phyloP scores from a whole-genome alignment of 495 filamentous ascomycete genomes.

The Sordaria brevicollis region DNA sequence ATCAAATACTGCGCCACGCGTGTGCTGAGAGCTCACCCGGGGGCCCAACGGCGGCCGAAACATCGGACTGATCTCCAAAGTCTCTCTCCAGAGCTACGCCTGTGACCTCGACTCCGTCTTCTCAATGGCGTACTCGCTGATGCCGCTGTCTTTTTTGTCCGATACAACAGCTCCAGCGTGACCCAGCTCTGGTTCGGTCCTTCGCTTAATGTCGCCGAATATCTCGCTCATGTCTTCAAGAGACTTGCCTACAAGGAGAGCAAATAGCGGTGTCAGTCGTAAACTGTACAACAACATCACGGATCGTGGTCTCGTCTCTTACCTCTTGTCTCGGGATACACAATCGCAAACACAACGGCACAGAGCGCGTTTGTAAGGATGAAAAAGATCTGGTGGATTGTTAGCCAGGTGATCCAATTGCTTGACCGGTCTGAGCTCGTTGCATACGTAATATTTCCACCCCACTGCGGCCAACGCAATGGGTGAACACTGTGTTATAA shows the following conservation, averaged over 20 bases:
- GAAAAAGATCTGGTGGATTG: conserved; percentile 32
- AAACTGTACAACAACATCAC: not conserved
- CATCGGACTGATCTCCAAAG: no score
- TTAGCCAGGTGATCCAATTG: not conserved
- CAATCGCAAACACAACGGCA: conserved; percentile 31
- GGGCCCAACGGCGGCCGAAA: not conserved
- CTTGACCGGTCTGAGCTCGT: not conserved
- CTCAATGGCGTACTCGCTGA: not conserved
- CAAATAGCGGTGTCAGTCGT: not conserved
- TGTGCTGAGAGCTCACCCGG: not conserved
- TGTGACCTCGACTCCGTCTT: not conserved
- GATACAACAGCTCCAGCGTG: not conserved
- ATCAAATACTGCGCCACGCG: not conserved
- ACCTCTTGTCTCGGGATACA: conserved; percentile 45
- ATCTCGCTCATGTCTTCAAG: conserved; percentile 45
- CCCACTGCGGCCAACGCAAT: conserved; percentile 39
- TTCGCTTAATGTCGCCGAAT: conserved; percentile 21
- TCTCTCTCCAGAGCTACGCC: no score
- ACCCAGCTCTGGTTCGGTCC: not conserved
- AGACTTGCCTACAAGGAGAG: conserved; percentile 21
- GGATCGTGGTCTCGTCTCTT: not conserved
- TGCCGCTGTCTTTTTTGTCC: not conserved
- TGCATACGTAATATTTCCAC: conserved; percentile 35
- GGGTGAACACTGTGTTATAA: conserved; percentile 47
- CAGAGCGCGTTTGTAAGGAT: conserved; percentile 41